Evolutionary conservation across 179 eudicot genomes (phyloP).

Genomic region (Silene coronaria): DNA sequence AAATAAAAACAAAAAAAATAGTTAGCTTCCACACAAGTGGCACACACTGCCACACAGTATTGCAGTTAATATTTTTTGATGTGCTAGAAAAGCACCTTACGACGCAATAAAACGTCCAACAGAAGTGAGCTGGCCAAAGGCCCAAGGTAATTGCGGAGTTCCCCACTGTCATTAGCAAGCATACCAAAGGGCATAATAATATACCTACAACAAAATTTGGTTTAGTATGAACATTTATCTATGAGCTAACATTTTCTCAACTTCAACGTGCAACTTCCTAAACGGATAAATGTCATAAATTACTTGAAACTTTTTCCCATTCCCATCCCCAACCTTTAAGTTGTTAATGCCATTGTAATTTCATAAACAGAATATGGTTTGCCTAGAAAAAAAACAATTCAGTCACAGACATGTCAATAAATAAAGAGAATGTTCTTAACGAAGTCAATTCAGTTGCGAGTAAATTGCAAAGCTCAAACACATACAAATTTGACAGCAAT

Average conservation of each 20-base stretch:
- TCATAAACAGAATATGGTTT: neutral
- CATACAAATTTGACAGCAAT: no score
- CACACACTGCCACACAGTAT: neutral
- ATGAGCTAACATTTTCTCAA: neutral
- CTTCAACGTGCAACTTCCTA: neutral
- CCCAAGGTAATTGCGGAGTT: constrained; percentile 62
- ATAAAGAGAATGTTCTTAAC: neutral
- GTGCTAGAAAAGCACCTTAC: constrained; percentile 44
- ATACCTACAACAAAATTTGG: constrained; percentile 49
- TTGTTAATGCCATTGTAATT: neutral
- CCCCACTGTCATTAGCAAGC: constrained; percentile 53
- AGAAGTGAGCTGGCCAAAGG: constrained; percentile 75
- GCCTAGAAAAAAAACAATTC: neutral
- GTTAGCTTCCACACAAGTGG: neutral
- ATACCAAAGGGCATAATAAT: constrained; percentile 60
- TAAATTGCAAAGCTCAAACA: neutral
- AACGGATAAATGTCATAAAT: neutral
- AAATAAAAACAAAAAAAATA: neutral
- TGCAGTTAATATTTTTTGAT: neutral
- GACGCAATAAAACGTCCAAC: constrained; percentile 60
- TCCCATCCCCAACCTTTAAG: neutral
- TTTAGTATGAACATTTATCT: constrained; percentile 14
- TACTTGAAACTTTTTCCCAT: constrained; percentile 1
- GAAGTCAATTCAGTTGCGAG: neutral
- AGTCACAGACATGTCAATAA: neutral